These are phyloP conservation scores for Heritiera fomes DNA, from an alignment of 345 rosid genomes.

Conservation along the genomic window DNA sequence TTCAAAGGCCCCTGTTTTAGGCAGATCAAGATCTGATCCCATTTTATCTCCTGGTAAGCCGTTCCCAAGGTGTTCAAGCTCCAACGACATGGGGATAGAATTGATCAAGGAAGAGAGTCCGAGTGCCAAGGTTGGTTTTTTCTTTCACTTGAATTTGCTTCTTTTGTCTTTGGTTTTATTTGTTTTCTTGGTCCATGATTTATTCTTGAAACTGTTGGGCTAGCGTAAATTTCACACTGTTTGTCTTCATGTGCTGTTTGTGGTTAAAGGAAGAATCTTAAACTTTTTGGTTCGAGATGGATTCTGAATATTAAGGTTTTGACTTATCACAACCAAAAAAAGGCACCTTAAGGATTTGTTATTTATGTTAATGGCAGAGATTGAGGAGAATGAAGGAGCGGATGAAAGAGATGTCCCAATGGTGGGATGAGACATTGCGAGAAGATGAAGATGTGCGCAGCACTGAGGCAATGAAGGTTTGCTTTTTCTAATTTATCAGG, in stretches of 20 bases:
- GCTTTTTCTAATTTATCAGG: neutral
- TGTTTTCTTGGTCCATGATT: neutral
- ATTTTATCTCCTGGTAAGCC: slow-evolving; percentile 27
- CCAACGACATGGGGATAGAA: slow-evolving; percentile 9
- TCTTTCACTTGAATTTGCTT: neutral
- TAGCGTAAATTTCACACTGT: no score
- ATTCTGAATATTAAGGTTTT: no score
- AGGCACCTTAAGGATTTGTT: no score
- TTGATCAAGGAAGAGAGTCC: slow-evolving; percentile 27
- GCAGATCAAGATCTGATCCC: slow-evolving; percentile 35
- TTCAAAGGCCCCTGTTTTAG: slow-evolving; percentile 28
- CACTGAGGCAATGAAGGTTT: slow-evolving; percentile 21
- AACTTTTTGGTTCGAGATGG: no score
- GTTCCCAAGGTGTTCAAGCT: slow-evolving; percentile 24
- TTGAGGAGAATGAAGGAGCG: slow-evolving; percentile 38
- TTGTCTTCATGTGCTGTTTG: neutral
- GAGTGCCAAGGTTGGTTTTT: slow-evolving; percentile 25
- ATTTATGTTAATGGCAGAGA: slow-evolving; percentile 27
- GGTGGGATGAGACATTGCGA: slow-evolving; percentile 31
- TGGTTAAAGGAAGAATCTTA: neutral
- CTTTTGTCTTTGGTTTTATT: neutral
- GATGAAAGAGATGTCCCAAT: slow-evolving; percentile 40
- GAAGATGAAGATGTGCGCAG: slow-evolving; percentile 23
- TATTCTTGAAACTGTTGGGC: no score
- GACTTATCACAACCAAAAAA: no score